Percentiles rank a stretch among this genome's conserved stretches.
Evolutionary conservation across 1,284 basidiomycete species (phyloP).

Genomic region (Sutorius eximius): DNA sequence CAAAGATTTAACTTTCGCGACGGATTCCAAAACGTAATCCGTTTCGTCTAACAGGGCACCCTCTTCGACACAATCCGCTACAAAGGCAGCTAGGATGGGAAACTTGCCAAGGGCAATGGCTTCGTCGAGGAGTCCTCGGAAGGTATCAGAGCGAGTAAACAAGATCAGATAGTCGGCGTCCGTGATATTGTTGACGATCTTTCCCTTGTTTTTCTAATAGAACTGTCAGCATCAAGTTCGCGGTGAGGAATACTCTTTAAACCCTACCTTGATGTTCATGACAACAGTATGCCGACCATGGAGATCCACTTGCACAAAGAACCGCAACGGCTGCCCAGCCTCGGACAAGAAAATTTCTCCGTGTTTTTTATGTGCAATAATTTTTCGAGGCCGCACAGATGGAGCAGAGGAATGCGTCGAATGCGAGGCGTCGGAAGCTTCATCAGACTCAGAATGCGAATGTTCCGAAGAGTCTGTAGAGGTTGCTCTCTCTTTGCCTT

Average conservation of each 20-base stretch:
- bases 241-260: neutral
- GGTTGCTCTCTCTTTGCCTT: slow-evolving; percentile 30
- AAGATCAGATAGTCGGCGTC: slow-evolving; percentile 61
- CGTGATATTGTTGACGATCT: slow-evolving; percentile 48
- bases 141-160: slow-evolving; percentile 48
- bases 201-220: slow-evolving; percentile 61
- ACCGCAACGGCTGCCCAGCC: slow-evolving; percentile 42
- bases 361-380: slow-evolving; percentile 19
- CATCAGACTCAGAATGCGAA: slow-evolving; percentile 20
- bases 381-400: slow-evolving; percentile 11
- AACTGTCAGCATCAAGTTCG: slow-evolving; percentile 2
- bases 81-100: slow-evolving; percentile 51
- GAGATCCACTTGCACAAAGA: slow-evolving; percentile 60
- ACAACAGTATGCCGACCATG: slow-evolving; percentile 47
- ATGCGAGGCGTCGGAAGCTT: slow-evolving; percentile 11
- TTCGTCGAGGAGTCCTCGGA: slow-evolving; percentile 44
- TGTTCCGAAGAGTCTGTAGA: slow-evolving; percentile 22
- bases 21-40: slow-evolving; percentile 33
- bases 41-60: slow-evolving; percentile 47
- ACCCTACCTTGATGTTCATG: slow-evolving; percentile 54
- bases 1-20: slow-evolving; percentile 11
- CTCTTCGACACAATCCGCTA: slow-evolving; percentile 53
- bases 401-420: slow-evolving; percentile 16
- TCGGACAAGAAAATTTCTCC: slow-evolving; percentile 31
- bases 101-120: slow-evolving; percentile 38